Conservation (phyloP, 169 alveolate genomes). For the Cryptosporidium sp. region DNA sequence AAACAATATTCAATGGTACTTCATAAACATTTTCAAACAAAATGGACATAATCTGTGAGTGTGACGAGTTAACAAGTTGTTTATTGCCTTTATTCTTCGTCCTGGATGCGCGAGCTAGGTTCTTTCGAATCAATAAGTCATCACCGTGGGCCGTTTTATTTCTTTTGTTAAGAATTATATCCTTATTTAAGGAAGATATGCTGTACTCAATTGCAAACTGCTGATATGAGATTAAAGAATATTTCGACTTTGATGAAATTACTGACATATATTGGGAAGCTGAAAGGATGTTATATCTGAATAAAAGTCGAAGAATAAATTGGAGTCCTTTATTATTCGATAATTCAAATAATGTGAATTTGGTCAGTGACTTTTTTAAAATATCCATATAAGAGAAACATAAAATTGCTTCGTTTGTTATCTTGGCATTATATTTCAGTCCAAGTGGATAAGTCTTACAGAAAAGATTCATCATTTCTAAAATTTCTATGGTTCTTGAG, state of each 20-base stretch:
- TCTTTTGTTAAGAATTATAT: neutral
- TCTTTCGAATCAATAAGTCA: neutral
- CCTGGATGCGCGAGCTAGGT: neutral
- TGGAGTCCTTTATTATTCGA: slow-evolving; percentile 35
- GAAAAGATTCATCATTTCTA: slow-evolving; percentile 18
- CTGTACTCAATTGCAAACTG: slow-evolving; percentile 21
- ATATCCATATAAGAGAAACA: slow-evolving; percentile 39
- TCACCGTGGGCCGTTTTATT: neutral
- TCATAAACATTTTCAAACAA: slow-evolving; percentile 29
- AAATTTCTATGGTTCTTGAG: slow-evolving; percentile 8
- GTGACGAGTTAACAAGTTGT: neutral
- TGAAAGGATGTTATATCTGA: slow-evolving; percentile 46
- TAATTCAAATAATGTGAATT: slow-evolving; percentile 23
- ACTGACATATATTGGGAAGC: slow-evolving; percentile 15
- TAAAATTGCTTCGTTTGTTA: slow-evolving; percentile 17
- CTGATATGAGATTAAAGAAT: slow-evolving; percentile 1
- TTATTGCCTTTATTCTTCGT: neutral
- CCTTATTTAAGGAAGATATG: slow-evolving; percentile 23
- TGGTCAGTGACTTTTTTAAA: slow-evolving; percentile 20
- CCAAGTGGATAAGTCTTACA: slow-evolving; percentile 57
- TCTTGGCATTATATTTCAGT: slow-evolving; percentile 19
- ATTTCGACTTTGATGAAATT: neutral
- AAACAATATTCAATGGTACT: slow-evolving; percentile 42
- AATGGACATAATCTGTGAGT: neutral
- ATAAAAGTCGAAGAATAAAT: slow-evolving; percentile 30